phyloP scores from a whole-genome alignment of 306 rosid species.

The Delonix regia region DNA sequence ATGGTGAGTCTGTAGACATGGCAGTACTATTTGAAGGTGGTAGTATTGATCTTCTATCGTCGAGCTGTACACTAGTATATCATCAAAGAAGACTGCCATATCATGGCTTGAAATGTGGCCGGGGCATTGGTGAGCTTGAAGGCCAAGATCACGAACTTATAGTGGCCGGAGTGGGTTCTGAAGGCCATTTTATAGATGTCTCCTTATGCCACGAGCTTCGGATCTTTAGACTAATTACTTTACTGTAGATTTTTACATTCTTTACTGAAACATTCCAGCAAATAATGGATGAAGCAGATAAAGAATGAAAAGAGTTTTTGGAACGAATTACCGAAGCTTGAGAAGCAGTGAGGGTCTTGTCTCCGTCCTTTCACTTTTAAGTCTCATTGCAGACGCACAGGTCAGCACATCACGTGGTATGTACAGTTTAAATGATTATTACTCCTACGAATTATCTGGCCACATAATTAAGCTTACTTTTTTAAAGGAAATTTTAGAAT shows the following conservation, averaged over 20 bases:
- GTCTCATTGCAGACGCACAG: constrained; percentile 74
- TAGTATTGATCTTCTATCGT: too few species aligned
- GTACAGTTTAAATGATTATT: background rate
- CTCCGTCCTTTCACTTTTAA: constrained; percentile 2
- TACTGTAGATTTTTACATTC: constrained; percentile 22
- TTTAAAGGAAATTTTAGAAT: background rate
- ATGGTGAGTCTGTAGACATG: too few species aligned
- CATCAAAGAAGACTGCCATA: too few species aligned
- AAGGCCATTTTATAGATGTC: too few species aligned
- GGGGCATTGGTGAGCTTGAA: too few species aligned
- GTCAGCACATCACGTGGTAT: constrained; percentile 77
- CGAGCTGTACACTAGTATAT: too few species aligned
- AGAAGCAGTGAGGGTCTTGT: constrained; percentile 76
- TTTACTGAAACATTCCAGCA: constrained; percentile 69
- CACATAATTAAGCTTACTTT: background rate
- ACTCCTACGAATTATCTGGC: background rate
- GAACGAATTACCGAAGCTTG: constrained; percentile 67
- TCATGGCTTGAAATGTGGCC: too few species aligned
- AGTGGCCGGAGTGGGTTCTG: too few species aligned
- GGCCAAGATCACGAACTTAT: too few species aligned
- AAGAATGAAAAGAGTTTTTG: constrained; percentile 70
- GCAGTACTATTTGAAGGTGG: too few species aligned
- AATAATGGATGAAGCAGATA: constrained; percentile 72
- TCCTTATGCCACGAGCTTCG: too few species aligned
- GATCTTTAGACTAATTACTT: constrained; percentile 17